These are phyloP conservation scores for Ramalina intermedia DNA, from an alignment of 495 filamentous ascomycete genomes.

Conservation along the genomic window DNA sequence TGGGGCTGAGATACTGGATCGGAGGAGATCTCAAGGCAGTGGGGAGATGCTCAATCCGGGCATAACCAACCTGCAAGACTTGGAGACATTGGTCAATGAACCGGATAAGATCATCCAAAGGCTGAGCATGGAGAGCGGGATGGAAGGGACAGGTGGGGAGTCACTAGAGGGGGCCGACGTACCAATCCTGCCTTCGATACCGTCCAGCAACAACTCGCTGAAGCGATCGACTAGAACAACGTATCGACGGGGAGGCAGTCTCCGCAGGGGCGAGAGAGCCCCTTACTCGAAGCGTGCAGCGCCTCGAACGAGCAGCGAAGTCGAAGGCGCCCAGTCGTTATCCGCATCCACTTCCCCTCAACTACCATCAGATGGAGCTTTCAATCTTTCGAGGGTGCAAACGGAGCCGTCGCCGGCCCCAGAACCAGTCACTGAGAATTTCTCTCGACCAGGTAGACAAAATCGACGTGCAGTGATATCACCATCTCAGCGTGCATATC, in stretches of 20 bases:
- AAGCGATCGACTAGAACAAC: conserved; percentile 83
- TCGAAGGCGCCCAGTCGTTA: conserved; percentile 40
- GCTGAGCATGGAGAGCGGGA: conserved; percentile 39
- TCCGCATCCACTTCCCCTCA: conserved; percentile 28
- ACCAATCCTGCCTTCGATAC: conserved; percentile 65
- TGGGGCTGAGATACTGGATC: conserved; percentile 72
- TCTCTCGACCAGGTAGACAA: conserved; percentile 13
- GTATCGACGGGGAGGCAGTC: conserved; percentile 79
- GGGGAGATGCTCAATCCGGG: conserved; percentile 40
- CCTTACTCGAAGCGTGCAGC: conserved; percentile 64
- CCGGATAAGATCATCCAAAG: conserved; percentile 52
- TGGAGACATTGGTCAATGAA: conserved; percentile 73
- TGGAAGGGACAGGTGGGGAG: conserved; percentile 21
- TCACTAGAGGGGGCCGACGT: conserved; percentile 55
- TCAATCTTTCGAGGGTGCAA: conserved; percentile 52
- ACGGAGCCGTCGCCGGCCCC: conserved; percentile 53
- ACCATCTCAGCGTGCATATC: too few species aligned
- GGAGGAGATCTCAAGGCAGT: conserved; percentile 49
- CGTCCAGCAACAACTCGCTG: conserved; percentile 49
- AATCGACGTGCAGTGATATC: conserved; percentile 9
- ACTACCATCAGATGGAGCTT: conserved; percentile 27
- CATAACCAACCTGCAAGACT: conserved; percentile 45
- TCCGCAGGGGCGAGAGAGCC: conserved; percentile 60
- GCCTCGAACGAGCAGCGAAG: conserved; percentile 27
- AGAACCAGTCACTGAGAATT: conserved; percentile 11